Percentiles rank a stretch among this genome's conserved stretches.
phyloP scores from a whole-genome alignment of 1,284 basidiomycete species.

The Termitomyces sp. region DNA sequence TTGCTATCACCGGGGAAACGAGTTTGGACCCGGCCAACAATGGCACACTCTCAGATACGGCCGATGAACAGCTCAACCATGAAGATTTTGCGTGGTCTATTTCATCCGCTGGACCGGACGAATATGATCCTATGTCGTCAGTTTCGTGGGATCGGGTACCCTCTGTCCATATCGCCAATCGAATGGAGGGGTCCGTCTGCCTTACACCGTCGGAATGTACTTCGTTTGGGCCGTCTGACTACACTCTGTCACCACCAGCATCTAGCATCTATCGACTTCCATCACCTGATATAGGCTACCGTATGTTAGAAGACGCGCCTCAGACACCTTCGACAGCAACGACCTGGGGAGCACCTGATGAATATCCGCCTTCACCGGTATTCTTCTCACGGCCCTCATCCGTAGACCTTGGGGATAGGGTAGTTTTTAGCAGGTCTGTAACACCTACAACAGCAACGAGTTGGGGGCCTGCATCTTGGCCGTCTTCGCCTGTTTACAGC shows the following conservation, averaged over 20 bases:
- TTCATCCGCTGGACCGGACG: slow-evolving; percentile 58
- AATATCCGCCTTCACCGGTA: slow-evolving; percentile 33
- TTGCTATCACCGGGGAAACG: slow-evolving; percentile 47
- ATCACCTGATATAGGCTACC: slow-evolving; percentile 44
- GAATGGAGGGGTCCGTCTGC: slow-evolving; percentile 53
- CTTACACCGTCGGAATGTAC: slow-evolving; percentile 51
- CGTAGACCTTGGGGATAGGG: slow-evolving; percentile 38
- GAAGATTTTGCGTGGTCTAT: slow-evolving; percentile 69
- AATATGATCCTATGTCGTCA: slow-evolving; percentile 34
- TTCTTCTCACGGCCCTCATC: slow-evolving; percentile 33
- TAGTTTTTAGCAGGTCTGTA: slow-evolving; percentile 33
- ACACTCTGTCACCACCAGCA: slow-evolving; percentile 27
- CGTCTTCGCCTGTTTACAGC: slow-evolving; percentile 22
- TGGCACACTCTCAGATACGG: slow-evolving; percentile 21
- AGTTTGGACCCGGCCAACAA: slow-evolving; percentile 49
- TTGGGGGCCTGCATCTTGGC: slow-evolving; percentile 29
- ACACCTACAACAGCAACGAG: slow-evolving; percentile 33
- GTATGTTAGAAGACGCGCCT: slow-evolving; percentile 47
- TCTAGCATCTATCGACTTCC: slow-evolving; percentile 26
- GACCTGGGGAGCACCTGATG: slow-evolving; percentile 46
- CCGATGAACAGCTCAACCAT: slow-evolving; percentile 44
- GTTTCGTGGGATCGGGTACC: slow-evolving; percentile 33
- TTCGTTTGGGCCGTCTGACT: slow-evolving; percentile 43
- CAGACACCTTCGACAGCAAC: slow-evolving; percentile 42
- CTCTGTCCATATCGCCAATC: slow-evolving; percentile 55